Evolutionary conservation across 192 early-diverging fungal genomes (phyloP).

Genomic region (Coemansia sp.): DNA sequence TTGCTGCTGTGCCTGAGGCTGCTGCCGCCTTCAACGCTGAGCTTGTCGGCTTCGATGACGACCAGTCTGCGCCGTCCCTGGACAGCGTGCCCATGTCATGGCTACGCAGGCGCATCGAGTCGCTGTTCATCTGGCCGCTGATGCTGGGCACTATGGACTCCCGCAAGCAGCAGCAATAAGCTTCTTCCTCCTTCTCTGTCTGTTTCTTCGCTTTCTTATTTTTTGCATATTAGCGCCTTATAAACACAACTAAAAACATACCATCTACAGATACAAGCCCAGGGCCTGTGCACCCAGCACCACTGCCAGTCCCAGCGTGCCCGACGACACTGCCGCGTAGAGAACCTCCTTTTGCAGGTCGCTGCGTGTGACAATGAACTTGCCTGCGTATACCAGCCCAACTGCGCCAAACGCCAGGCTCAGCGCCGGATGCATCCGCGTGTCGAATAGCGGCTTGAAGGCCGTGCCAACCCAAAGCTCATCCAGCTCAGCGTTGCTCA

Average conservation of each 20-base stretch:
- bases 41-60: slow-evolving; percentile 43
- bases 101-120: slow-evolving; percentile 50
- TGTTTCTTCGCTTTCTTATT: not conserved
- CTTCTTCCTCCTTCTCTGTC: not conserved
- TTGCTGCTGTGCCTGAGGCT: slow-evolving; percentile 38
- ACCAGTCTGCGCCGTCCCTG: slow-evolving; percentile 23
- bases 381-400: slow-evolving; percentile 42
- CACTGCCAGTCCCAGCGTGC: slow-evolving; percentile 38
- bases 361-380: slow-evolving; percentile 30
- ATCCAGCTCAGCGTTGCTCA: slow-evolving; percentile 15
- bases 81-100: slow-evolving; percentile 32
- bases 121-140: slow-evolving; percentile 52
- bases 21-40: slow-evolving; percentile 49
- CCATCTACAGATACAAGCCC: slow-evolving; percentile 37
- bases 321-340: slow-evolving; percentile 38
- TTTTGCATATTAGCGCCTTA: not conserved
- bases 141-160: slow-evolving; percentile 49
- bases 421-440: slow-evolving; percentile 31
- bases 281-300: slow-evolving; percentile 36
- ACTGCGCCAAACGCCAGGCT: slow-evolving; percentile 24
- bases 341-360: slow-evolving; percentile 24
- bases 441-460: slow-evolving; percentile 34
- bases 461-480: slow-evolving; percentile 34
- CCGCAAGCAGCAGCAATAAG: slow-evolving; percentile 10
- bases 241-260: not conserved